Evolutionary conservation across 2,329 filamentous ascomycete species (phyloP), one percentile per base, ranked within the genome.

Genomic region (Fusarium kyushuense): DNA sequence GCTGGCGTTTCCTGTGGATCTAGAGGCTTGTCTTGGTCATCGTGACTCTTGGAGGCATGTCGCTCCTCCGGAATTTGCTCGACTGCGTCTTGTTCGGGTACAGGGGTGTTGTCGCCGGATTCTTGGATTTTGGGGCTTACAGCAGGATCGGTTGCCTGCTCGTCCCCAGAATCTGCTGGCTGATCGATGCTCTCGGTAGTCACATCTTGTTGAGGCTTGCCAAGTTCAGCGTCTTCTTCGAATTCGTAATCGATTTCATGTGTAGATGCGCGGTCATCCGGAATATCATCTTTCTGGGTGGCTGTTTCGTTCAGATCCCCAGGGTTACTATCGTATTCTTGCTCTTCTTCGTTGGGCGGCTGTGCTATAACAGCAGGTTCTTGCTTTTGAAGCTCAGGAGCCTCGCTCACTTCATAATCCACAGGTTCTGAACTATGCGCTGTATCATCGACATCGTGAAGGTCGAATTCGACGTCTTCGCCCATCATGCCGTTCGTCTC

Each of bases 241-340:
- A 72, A 41, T 47, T 76, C 74, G 47, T 77, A 77, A 53, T 77
- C 73, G 48, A 76, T 76, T 64, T 76, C 76, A 40, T 77, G 68
- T 35, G 65, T 40, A 36, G 63, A 67, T 46, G 45, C 52, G 36
- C 64, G 47, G 27, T 62, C 65, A 36, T 70, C 61, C 30, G 70
- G 47, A 14, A 54, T 52, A 6, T 36, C 19, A 19, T 65, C 32
- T 25, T 17, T 38, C 35, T 64, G 46, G 3, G 43, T 40, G 14
- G 51, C 43, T 53, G 33, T 43, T 45, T 64, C 58, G 9, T 64
- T 45, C 23, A 58, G 16, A n/a, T 53, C 46, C 23, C 65, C 51
- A 10, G 40, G 27, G 19, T 54, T 47, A 8, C 46, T 60, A 27
- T 65, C 52, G 12, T 43, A 35, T 16, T 58, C 45, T 51, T 57